These are phyloP conservation scores for Gynandropsis gynandra DNA, from an alignment of 345 rosid genomes.

Conservation along the genomic window DNA sequence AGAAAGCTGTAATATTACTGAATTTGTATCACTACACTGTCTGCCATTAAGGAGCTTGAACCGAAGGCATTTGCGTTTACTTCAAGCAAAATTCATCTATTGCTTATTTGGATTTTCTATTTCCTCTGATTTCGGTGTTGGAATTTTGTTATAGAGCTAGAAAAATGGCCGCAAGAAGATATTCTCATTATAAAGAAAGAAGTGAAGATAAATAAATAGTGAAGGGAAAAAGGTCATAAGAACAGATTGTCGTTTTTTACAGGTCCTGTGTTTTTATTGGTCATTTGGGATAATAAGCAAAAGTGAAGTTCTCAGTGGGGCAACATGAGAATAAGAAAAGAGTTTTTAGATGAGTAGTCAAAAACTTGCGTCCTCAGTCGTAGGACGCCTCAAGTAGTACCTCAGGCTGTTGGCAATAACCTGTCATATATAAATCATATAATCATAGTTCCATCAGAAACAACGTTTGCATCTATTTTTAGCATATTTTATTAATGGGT, in stretches of 20 bases:
- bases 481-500: slow-evolving; percentile 34
- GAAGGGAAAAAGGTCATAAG: slow-evolving; percentile 14
- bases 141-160: no score
- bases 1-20: no score
- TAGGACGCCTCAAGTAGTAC: slow-evolving; percentile 75
- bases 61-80: no score
- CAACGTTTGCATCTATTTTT: neutral
- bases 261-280: slow-evolving; percentile 22
- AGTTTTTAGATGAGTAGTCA: slow-evolving; percentile 21
- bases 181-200: no score
- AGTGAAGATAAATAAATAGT: slow-evolving; percentile 10
- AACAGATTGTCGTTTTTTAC: slow-evolving; percentile 5
- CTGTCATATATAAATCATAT: slow-evolving; percentile 27
- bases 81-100: no score
- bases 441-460: neutral
- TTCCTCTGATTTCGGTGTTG: no score
- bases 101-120: no score
- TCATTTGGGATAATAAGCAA: slow-evolving; percentile 1
- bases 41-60: no score
- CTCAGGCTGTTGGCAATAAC: slow-evolving; percentile 68
- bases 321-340: slow-evolving; percentile 7
- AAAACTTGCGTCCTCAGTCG: slow-evolving; percentile 71
- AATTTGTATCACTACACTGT: no score
- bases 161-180: no score
- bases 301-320: neutral